A percentile compares a stretch with the other conserved stretches of the same genome.
phyloP scores from a whole-genome alignment of 352 stramenopile species.

The Phytopythium montanum region DNA sequence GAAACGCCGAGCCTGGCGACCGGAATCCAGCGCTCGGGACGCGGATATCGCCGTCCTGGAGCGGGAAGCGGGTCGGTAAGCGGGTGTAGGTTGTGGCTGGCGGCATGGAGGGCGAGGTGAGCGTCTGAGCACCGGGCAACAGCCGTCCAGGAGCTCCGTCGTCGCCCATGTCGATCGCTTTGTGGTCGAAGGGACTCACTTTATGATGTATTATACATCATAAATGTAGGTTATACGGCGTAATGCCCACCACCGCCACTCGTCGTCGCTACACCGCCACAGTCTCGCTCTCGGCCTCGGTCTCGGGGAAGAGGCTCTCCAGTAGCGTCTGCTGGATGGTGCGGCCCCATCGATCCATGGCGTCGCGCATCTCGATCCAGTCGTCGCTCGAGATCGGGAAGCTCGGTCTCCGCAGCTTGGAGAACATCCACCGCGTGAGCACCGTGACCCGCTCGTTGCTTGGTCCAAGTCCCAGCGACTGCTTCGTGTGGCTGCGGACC shows the following conservation, averaged over 20 bases:
- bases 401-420: conserved; percentile 16
- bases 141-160: no score
- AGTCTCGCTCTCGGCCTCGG: no score
- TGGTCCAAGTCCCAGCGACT: background rate
- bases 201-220: background rate
- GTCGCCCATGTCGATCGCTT: no score
- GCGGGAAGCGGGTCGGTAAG: background rate
- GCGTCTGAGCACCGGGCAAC: no score
- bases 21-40: background rate
- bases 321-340: conserved; percentile 20
- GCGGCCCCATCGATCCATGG: conserved; percentile 28
- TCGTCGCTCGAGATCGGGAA: conserved; percentile 18
- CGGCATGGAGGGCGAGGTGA: no score
- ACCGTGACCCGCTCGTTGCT: conserved; percentile 23
- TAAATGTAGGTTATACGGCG: background rate
- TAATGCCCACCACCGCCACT: no score
- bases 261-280: conserved; percentile 29
- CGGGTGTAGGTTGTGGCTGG: no score
- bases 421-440: conserved; percentile 27
- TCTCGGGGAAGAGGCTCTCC: conserved; percentile 14
- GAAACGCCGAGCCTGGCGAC: background rate
- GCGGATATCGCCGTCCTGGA: background rate
- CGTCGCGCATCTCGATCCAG: conserved; percentile 19
- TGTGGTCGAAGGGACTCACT: no score
- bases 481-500: conserved; percentile 18